Evolutionary conservation across 768 basidiomycete species (phyloP).

Genomic region (Trametes coccinea): DNA sequence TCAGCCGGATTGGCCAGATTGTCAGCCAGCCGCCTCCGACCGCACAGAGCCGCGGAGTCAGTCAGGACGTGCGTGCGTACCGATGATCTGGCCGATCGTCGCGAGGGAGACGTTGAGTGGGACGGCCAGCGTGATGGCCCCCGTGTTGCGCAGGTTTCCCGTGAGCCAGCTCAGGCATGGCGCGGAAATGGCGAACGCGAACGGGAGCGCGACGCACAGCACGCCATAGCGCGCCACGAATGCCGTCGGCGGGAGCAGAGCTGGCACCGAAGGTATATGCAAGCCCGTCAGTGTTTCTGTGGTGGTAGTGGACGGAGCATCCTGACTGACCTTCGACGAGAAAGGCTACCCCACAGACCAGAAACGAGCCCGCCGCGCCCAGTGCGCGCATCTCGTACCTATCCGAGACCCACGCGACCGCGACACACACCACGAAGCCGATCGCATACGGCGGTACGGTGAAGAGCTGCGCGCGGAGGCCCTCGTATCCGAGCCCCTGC

Average conservation of each 20-base stretch:
- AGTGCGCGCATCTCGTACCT: constrained; percentile 23
- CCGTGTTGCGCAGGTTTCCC: constrained; percentile 35
- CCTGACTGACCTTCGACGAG: constrained; percentile 25
- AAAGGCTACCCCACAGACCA: constrained; percentile 23
- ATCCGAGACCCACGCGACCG: constrained; percentile 24
- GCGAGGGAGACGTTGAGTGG: constrained; percentile 38
- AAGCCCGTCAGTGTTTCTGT: neutral
- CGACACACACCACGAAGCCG: constrained; percentile 30
- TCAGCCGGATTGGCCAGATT: neutral
- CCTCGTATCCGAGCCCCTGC: constrained; percentile 55
- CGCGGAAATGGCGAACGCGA: constrained; percentile 36
- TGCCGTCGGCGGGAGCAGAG: constrained; percentile 23
- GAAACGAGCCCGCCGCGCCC: constrained; percentile 16
- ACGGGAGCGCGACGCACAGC: constrained; percentile 35
- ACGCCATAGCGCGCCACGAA: constrained; percentile 36
- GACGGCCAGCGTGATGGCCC: constrained; percentile 34
- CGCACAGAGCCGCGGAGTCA: neutral
- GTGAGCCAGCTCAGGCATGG: constrained; percentile 40
- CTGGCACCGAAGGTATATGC: constrained; percentile 1
- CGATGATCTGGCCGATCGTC: constrained; percentile 38
- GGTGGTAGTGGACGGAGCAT: neutral
- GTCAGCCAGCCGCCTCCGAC: neutral
- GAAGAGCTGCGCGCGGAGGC: constrained; percentile 57
- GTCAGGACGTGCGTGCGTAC: neutral
- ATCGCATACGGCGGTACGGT: constrained; percentile 51